These are phyloP conservation scores for Marsdenia floribunda DNA, from an alignment of 257 asterid genomes.

Conservation along the genomic window DNA sequence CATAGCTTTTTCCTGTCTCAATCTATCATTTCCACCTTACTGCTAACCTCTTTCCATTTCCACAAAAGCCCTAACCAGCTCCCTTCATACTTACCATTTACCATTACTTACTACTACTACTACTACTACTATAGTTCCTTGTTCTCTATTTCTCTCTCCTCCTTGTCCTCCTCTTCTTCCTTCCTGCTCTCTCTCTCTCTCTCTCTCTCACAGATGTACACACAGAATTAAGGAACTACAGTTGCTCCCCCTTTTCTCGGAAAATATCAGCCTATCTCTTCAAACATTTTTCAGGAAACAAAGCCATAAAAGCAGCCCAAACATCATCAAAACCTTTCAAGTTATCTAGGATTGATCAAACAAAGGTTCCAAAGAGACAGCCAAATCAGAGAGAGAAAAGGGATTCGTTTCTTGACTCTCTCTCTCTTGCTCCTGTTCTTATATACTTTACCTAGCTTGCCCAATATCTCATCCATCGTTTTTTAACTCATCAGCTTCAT, in stretches of 20 bases:
- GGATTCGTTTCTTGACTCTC: neutral
- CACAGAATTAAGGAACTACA: conserved; percentile 18
- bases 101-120: neutral
- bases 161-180: neutral
- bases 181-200: neutral
- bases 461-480: neutral
- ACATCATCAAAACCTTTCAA: conserved; percentile 31
- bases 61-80: conserved; percentile 59
- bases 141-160: neutral
- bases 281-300: conserved; percentile 32
- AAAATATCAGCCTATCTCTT: conserved; percentile 36
- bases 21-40: conserved; percentile 32
- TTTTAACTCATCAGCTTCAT: too few species aligned
- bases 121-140: neutral
- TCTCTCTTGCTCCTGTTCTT: neutral
- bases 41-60: conserved; percentile 39
- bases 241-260: conserved; percentile 33
- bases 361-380: conserved; percentile 14
- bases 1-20: conserved; percentile 35
- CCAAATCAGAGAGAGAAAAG: conserved; percentile 12
- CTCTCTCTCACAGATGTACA: neutral
- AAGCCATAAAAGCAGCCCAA: conserved; percentile 37
- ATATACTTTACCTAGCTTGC: too few species aligned
- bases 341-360: conserved; percentile 51
- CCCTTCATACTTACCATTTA: conserved; percentile 29